phyloP scores from a whole-genome alignment of 1,284 basidiomycete species.

The Cutaneotrichosporon spelunceum region DNA sequence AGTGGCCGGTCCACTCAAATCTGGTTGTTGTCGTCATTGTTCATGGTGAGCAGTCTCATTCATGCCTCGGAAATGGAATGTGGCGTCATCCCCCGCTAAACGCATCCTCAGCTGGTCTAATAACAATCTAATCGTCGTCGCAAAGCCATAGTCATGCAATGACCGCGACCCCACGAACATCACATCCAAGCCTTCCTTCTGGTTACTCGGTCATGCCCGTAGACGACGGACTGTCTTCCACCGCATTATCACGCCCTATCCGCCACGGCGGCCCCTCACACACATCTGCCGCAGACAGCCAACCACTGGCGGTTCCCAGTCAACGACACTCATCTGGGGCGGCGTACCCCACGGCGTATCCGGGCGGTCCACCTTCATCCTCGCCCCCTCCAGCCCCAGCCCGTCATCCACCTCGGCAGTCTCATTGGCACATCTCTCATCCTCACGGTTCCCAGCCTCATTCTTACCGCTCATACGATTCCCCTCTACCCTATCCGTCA shows the following conservation, averaged over 20 bases:
- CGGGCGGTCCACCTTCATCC: neutral
- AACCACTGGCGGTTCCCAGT: neutral
- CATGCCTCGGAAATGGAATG: neutral
- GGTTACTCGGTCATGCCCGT: neutral
- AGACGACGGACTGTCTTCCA: neutral
- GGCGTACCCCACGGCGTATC: neutral
- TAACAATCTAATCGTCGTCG: neutral
- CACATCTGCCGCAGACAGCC: neutral
- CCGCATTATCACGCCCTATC: neutral
- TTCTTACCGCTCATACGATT: neutral
- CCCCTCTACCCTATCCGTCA: neutral
- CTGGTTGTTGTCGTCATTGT: neutral
- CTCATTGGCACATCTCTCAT: neutral
- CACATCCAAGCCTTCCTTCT: neutral
- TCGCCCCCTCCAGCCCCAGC: neutral
- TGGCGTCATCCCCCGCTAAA: neutral
- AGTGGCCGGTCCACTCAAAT: neutral
- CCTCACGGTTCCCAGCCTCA: neutral
- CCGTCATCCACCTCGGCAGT: neutral
- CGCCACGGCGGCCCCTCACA: neutral
- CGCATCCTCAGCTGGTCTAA: neutral
- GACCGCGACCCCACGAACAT: slow-evolving; percentile 2
- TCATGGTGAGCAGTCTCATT: neutral
- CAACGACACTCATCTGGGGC: neutral
- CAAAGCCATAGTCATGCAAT: slow-evolving; percentile 9